Conservation (phyloP, 305 asterid species). For the Salvia sclarea region DNA sequence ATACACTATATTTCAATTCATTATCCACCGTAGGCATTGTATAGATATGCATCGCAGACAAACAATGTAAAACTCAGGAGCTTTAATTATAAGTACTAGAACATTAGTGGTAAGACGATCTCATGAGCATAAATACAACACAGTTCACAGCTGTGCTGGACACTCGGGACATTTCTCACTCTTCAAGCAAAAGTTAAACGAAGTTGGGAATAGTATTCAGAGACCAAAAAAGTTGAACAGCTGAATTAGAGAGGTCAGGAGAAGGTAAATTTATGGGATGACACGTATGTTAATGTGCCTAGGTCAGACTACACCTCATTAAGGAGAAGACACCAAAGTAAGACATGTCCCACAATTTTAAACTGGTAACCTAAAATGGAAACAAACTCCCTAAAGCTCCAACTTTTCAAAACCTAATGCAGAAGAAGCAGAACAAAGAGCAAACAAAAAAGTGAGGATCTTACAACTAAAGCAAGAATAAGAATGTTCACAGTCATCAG, state of each 20-base stretch:
- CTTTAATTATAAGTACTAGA: neutral
- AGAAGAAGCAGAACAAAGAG: neutral
- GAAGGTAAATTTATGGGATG: neutral
- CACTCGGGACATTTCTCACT: neutral
- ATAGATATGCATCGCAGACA: neutral
- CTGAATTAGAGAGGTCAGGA: neutral
- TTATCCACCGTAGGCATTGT: neutral
- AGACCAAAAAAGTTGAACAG: too few species aligned
- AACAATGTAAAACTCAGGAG: neutral
- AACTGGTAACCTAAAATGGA: neutral
- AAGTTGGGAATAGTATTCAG: too few species aligned
- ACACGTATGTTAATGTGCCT: neutral
- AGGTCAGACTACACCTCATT: neutral
- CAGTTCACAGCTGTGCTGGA: neutral
- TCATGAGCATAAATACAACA: neutral
- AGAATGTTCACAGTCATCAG: neutral
- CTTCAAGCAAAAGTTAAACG: neutral
- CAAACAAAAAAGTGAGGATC: neutral
- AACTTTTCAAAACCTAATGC: neutral
- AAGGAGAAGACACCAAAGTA: neutral
- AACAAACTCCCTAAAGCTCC: slow-evolving; percentile 4
- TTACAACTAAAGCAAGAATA: neutral
- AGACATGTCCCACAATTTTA: too few species aligned
- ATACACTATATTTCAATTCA: too few species aligned
- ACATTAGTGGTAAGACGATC: neutral